Conservation (phyloP, 495 filamentous ascomycete genomes). For the Penicillium paradoxum region DNA sequence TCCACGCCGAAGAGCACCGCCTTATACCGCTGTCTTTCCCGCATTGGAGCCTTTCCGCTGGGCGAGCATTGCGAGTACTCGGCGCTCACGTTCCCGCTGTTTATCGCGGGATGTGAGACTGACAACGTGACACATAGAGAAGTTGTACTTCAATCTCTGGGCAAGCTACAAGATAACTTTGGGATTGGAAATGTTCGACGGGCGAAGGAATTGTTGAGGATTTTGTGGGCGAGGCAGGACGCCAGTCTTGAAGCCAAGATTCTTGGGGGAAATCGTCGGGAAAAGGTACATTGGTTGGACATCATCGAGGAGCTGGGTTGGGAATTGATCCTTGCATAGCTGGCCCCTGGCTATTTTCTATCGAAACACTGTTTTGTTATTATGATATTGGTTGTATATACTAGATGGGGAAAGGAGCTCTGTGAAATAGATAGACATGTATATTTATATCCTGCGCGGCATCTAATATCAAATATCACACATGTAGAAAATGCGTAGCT, state of each 20-base stretch:
- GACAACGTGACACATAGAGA: constrained; percentile 21
- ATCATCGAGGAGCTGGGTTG: constrained; percentile 37
- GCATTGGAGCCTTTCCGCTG: constrained; percentile 27
- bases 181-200: constrained; percentile 41
- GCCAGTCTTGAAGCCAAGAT: neutral
- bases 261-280: neutral
- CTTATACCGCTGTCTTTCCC: constrained; percentile 25
- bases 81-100: constrained; percentile 41
- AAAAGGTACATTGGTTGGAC: constrained; percentile 37
- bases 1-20: constrained; percentile 29
- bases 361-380: too few species aligned
- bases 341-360: neutral
- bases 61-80: constrained; percentile 42
- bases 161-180: constrained; percentile 35
- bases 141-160: constrained; percentile 26
- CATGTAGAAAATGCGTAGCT: neutral
- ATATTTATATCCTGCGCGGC: neutral
- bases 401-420: too few species aligned
- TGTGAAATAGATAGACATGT: too few species aligned
- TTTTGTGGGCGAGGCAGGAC: constrained; percentile 32
- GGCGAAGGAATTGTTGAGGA: constrained; percentile 35
- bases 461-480: neutral
- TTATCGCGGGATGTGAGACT: constrained; percentile 39
- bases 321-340: constrained; percentile 39
- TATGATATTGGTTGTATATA: too few species aligned